These are phyloP conservation scores for Asterochloris erici DNA, from an alignment of 139 green algal species.

Conservation along the genomic window DNA sequence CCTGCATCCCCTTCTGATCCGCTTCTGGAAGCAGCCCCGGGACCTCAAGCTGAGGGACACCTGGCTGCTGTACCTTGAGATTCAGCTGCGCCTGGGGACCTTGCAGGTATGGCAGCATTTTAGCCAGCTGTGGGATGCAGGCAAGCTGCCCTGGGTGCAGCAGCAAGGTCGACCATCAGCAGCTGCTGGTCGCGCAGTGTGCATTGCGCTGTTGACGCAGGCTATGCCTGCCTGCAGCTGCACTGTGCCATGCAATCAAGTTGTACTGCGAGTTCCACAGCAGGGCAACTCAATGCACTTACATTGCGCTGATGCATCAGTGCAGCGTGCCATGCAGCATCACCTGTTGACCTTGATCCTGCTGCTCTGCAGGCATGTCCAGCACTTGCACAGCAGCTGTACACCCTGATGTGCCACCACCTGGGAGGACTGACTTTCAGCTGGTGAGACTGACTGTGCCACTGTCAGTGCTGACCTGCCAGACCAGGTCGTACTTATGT, in stretches of 20 bases:
- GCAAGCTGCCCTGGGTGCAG: neutral
- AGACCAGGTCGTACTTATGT: too few relatives aligned
- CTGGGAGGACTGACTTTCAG: neutral
- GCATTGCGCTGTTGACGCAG: neutral
- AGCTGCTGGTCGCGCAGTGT: neutral
- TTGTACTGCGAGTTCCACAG: neutral
- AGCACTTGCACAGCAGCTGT: neutral
- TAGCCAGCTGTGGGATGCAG: neutral
- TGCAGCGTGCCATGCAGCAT: too few relatives aligned
- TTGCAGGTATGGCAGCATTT: neutral
- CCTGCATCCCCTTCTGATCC: conserved; percentile 16
- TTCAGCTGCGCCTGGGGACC: conserved; percentile 30
- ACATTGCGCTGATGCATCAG: too few relatives aligned
- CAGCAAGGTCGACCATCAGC: neutral
- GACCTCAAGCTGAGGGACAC: conserved; percentile 29
- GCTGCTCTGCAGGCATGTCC: too few relatives aligned
- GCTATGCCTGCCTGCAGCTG: neutral
- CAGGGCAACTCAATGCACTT: neutral
- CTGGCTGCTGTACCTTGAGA: conserved; percentile 27
- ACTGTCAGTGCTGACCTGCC: too few relatives aligned
- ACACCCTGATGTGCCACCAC: neutral
- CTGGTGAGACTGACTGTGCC: too few relatives aligned
- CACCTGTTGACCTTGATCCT: too few relatives aligned
- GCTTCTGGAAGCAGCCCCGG: conserved; percentile 1
- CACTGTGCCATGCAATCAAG: neutral